These are phyloP conservation scores for Aureobasidium vineae DNA, from an alignment of 2,329 filamentous ascomycete species.

Conservation along the genomic window DNA sequence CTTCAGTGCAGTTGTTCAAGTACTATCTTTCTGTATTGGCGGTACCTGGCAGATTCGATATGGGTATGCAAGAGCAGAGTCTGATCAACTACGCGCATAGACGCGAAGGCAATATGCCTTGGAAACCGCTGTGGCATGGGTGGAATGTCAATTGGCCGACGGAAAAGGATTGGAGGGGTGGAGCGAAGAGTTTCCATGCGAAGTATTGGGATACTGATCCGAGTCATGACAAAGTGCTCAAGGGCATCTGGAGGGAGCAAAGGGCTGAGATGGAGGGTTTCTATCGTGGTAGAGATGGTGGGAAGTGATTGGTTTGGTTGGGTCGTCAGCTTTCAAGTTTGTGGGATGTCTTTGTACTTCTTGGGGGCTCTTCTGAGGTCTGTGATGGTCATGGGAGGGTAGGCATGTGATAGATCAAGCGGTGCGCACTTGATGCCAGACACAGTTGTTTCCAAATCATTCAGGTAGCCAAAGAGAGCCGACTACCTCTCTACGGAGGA, in stretches of 20 bases:
- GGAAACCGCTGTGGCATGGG: constrained; percentile 40
- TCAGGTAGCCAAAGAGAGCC: too few species aligned
- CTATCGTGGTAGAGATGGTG: constrained; percentile 35
- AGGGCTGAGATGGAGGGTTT: constrained; percentile 41
- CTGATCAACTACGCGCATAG: constrained; percentile 44
- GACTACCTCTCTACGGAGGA: too few species aligned
- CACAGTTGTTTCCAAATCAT: too few species aligned
- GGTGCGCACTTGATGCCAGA: too few species aligned
- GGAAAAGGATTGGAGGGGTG: constrained; percentile 39
- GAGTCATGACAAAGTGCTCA: constrained; percentile 38
- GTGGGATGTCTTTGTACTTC: too few species aligned
- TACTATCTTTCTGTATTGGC: constrained; percentile 41
- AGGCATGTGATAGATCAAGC: too few species aligned
- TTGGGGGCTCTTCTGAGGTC: too few species aligned
- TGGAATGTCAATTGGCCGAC: constrained; percentile 45
- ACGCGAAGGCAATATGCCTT: constrained; percentile 44
- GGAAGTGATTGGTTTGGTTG: neutral
- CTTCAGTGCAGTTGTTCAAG: constrained; percentile 37
- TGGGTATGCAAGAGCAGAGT: constrained; percentile 41
- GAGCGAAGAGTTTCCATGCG: constrained; percentile 41
- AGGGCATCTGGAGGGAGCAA: constrained; percentile 40
- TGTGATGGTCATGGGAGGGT: too few species aligned
- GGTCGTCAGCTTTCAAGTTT: too few species aligned
- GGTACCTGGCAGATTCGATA: constrained; percentile 38
- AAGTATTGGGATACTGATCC: constrained; percentile 44